These are phyloP conservation scores for Penicillium frequentans DNA, from an alignment of 2,329 filamentous ascomycete genomes.

Conservation along the genomic window DNA sequence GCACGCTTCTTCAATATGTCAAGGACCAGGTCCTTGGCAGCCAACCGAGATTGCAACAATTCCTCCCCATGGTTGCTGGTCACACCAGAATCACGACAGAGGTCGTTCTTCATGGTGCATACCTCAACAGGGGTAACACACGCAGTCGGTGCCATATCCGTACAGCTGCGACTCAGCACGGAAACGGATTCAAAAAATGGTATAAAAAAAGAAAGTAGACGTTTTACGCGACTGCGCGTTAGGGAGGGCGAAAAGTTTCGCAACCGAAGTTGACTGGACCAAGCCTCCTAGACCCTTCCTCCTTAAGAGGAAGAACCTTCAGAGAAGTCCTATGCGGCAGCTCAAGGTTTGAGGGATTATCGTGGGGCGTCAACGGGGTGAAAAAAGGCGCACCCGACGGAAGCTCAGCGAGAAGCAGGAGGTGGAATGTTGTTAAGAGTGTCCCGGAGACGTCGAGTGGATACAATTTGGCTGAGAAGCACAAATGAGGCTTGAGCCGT, in stretches of 20 bases:
- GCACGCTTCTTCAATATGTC: conserved; percentile 84
- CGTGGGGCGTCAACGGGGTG: conserved; percentile 37
- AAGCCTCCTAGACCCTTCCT: conserved; percentile 99
- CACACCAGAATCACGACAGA: conserved; percentile 29
- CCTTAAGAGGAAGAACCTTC: conserved; percentile 98
- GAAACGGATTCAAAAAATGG: conserved; percentile 22
- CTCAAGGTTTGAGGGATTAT: conserved; percentile 68
- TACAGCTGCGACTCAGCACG: conserved; percentile 40
- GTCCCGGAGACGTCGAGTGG: conserved; percentile 42
- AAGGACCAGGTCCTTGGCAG: conserved; percentile 79
- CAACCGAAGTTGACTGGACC: conserved; percentile 87
- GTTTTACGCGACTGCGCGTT: conserved; percentile 56
- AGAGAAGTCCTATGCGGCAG: conserved; percentile 99
- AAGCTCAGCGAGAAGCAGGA: conserved; percentile 34
- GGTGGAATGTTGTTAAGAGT: conserved; percentile 51
- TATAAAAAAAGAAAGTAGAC: conserved; percentile 18
- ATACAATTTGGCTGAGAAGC: conserved; percentile 45
- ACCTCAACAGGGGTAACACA: conserved; percentile 52
- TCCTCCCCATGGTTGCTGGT: conserved; percentile 48
- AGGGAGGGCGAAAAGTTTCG: conserved; percentile 93
- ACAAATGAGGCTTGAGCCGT: conserved; percentile 39
- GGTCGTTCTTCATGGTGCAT: conserved; percentile 37
- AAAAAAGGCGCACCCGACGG: conserved; percentile 41
- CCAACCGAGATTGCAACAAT: conserved; percentile 42
- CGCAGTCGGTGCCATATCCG: conserved; percentile 72